Evolutionary conservation across 2,329 filamentous ascomycete species (phyloP).

Genomic region (Xenoacremonium recifei): DNA sequence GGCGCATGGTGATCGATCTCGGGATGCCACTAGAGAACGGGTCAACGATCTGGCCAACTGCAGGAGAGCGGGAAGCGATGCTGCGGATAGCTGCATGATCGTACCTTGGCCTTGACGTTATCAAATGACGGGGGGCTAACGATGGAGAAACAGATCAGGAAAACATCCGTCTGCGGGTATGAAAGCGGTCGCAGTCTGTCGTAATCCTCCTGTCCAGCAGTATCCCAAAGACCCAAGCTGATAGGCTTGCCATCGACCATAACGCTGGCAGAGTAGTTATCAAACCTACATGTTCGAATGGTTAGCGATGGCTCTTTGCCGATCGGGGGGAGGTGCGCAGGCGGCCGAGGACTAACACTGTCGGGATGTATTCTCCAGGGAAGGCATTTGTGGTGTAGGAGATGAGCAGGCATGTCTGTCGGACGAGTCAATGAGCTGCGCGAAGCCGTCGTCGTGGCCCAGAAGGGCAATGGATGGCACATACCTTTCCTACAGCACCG

Average conservation of each 20-base stretch:
- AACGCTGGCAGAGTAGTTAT: constrained; percentile 98
- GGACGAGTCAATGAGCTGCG: constrained; percentile 26
- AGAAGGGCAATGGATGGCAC: constrained; percentile 10
- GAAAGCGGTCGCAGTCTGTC: constrained; percentile 91
- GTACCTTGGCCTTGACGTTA: constrained; percentile 97
- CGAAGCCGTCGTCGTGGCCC: constrained; percentile 1
- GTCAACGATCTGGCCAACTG: constrained; percentile 11
- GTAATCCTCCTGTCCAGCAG: constrained; percentile 97
- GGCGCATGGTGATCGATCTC: constrained; percentile 97
- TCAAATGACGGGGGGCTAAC: constrained; percentile 97
- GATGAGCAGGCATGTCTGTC: constrained; percentile 96
- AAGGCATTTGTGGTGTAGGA: constrained; percentile 99
- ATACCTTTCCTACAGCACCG: constrained; percentile 96
- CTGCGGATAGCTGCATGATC: constrained; percentile 20
- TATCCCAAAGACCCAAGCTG: constrained; percentile 97
- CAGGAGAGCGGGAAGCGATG: neutral
- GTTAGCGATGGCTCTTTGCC: constrained; percentile 2
- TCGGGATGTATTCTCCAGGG: constrained; percentile 99
- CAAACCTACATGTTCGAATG: constrained; percentile 62
- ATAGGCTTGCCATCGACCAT: constrained; percentile 99
- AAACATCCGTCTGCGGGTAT: constrained; percentile 97
- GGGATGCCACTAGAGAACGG: constrained; percentile 74
- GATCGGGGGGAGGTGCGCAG: constrained; percentile 7
- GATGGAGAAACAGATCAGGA: constrained; percentile 97
- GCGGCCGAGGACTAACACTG: constrained; percentile 66